Conservation (phyloP, 805 yeast genomes). For the Nakazawaea ambrosiae region DNA sequence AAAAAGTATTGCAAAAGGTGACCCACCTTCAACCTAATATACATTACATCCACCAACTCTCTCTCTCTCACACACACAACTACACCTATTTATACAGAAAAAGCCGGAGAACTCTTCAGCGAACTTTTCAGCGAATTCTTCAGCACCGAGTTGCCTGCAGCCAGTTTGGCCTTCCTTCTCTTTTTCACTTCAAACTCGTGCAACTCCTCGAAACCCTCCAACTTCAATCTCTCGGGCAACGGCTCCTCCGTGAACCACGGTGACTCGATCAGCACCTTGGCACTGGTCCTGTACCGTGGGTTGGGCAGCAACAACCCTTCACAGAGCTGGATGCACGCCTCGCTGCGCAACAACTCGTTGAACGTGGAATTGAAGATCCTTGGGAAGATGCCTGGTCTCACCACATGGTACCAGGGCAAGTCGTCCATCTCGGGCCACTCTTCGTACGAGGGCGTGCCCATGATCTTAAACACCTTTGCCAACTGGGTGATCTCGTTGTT, state of each 20-base stretch:
- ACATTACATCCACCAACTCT: too few species aligned
- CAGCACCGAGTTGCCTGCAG: too few species aligned
- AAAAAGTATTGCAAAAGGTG: too few species aligned
- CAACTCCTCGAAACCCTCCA: constrained; percentile 69
- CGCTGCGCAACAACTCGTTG: constrained; percentile 32
- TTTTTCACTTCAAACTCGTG: constrained; percentile 94
- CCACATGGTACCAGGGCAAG: constrained; percentile 90
- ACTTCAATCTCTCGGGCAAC: constrained; percentile 45
- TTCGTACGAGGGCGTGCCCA: constrained; percentile 78
- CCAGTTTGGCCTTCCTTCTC: constrained; percentile 38
- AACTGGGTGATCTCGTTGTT: constrained; percentile 83
- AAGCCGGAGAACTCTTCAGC: too few species aligned
- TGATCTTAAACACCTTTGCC: constrained; percentile 62
- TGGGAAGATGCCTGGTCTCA: constrained; percentile 45
- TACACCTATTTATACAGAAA: too few species aligned
- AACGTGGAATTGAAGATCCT: constrained; percentile 35
- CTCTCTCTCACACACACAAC: too few species aligned
- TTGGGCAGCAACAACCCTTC: constrained; percentile 54
- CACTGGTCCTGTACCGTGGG: constrained; percentile 62
- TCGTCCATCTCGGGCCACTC: constrained; percentile 75
- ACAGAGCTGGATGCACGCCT: constrained; percentile 60
- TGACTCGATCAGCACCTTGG: constrained; percentile 63
- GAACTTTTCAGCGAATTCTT: too few species aligned
- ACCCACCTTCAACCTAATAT: too few species aligned
- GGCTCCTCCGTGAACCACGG: constrained; percentile 71